phyloP scores from a whole-genome alignment of 768 basidiomycete species.

The Mycena venus region DNA sequence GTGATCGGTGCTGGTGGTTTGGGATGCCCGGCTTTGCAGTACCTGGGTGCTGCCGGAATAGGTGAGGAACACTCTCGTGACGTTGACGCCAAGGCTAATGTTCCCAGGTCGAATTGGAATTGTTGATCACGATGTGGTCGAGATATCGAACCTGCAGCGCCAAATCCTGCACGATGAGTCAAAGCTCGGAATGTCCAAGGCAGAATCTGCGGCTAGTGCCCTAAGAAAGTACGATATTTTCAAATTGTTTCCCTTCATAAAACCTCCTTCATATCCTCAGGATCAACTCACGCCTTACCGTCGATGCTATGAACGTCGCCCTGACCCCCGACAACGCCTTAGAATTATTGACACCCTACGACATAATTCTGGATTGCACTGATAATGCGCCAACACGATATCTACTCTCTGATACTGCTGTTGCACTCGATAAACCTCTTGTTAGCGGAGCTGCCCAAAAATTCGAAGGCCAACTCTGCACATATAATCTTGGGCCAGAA shows the following conservation, averaged over 20 bases:
- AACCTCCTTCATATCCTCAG: constrained; percentile 54
- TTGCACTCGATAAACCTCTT: constrained; percentile 81
- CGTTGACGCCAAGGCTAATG: constrained; percentile 14
- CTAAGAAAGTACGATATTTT: constrained; percentile 74
- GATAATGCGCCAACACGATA: constrained; percentile 95
- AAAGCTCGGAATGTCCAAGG: constrained; percentile 84
- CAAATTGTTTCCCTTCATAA: neutral
- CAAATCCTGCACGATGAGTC: constrained; percentile 91
- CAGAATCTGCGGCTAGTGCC: constrained; percentile 81
- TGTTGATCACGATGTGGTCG: constrained; percentile 90
- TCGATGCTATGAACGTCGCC: constrained; percentile 67
- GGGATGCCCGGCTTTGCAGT: constrained; percentile 95
- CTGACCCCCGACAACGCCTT: constrained; percentile 76
- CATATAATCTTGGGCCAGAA: constrained; percentile 75
- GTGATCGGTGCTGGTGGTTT: constrained; percentile 97
- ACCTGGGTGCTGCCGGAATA: constrained; percentile 92
- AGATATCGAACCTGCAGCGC: constrained; percentile 90
- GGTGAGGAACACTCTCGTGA: constrained; percentile 62
- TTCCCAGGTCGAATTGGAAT: constrained; percentile 83
- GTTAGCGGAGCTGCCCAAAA: constrained; percentile 94
- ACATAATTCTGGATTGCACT: constrained; percentile 92
- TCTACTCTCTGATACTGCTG: constrained; percentile 89
- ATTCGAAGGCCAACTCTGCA: constrained; percentile 84
- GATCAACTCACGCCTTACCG: constrained; percentile 76
- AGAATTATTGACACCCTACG: constrained; percentile 70